These are phyloP conservation scores for Lonicera japonica DNA, from an alignment of 129 eudicot genomes.

Conservation along the genomic window DNA sequence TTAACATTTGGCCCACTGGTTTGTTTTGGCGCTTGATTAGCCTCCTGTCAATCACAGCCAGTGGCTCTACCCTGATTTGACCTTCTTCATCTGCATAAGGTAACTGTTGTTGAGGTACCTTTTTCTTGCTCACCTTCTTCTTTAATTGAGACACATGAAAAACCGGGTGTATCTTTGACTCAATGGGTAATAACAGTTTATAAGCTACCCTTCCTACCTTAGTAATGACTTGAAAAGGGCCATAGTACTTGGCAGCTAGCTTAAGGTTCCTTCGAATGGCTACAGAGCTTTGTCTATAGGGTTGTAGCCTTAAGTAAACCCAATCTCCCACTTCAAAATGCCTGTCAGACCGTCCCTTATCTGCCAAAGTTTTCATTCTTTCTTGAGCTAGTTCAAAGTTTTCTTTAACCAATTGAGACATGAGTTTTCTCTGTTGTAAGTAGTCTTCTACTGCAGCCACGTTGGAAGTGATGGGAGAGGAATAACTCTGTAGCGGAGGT, in stretches of 20 bases:
- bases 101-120: too few species aligned
- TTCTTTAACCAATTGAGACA: background rate
- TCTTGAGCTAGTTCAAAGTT: background rate
- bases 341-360: background rate
- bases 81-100: too few species aligned
- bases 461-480: background rate
- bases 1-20: too few species aligned
- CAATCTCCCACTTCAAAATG: background rate
- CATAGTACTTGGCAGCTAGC: background rate
- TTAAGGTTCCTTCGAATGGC: background rate
- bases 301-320: too few species aligned
- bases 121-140: too few species aligned
- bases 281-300: background rate
- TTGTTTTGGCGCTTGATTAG: too few species aligned
- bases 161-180: background rate
- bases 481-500: background rate
- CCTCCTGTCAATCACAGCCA: background rate
- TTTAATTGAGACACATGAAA: slow-evolving; percentile 3
- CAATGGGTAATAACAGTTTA: background rate
- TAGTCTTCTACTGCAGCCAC: background rate
- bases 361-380: background rate
- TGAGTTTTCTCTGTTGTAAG: background rate
- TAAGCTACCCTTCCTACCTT: background rate
- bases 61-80: background rate
- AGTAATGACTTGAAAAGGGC: background rate